Percentiles rank a stretch among this genome's conserved stretches.
These are phyloP conservation scores for Bassia scoparia DNA, from an alignment of 148 eudicot genomes.

Conservation along the genomic window DNA sequence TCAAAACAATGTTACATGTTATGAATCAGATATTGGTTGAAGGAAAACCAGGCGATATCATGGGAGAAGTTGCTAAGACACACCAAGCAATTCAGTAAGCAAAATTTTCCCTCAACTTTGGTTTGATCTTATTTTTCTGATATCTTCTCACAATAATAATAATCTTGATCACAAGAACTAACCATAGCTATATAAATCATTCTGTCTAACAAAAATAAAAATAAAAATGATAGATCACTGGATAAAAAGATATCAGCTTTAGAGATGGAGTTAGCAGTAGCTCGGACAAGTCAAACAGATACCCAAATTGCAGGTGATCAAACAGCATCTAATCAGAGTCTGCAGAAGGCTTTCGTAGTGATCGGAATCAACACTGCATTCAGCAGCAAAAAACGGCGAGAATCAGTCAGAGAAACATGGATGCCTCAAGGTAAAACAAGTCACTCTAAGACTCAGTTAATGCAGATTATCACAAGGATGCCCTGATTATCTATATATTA, in stretches of 20 bases:
- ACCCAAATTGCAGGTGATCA: slow-evolving; percentile 11
- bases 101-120: background rate
- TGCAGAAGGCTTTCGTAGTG: slow-evolving; percentile 54
- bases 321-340: slow-evolving; percentile 25
- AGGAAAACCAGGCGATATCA: slow-evolving; percentile 40
- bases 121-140: background rate
- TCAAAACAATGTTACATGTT: background rate
- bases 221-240: slow-evolving; percentile 36
- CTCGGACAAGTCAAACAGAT: slow-evolving; percentile 35
- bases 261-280: slow-evolving; percentile 49
- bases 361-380: slow-evolving; percentile 82
- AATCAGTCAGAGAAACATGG: slow-evolving; percentile 77
- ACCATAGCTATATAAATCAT: background rate
- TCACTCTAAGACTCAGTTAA: background rate
- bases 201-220: background rate
- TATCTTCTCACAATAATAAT: background rate
- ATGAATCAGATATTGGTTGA: slow-evolving; percentile 49
- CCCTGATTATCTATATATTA: background rate
- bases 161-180: background rate
- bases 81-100: slow-evolving; percentile 69
- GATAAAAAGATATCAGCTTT: slow-evolving; percentile 57
- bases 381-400: slow-evolving; percentile 75
- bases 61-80: slow-evolving; percentile 62
- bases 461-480: background rate
- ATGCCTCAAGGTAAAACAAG: slow-evolving; percentile 54